phyloP scores from a whole-genome alignment of 192 early-diverging fungal species.

The Paraglomus occultum region DNA sequence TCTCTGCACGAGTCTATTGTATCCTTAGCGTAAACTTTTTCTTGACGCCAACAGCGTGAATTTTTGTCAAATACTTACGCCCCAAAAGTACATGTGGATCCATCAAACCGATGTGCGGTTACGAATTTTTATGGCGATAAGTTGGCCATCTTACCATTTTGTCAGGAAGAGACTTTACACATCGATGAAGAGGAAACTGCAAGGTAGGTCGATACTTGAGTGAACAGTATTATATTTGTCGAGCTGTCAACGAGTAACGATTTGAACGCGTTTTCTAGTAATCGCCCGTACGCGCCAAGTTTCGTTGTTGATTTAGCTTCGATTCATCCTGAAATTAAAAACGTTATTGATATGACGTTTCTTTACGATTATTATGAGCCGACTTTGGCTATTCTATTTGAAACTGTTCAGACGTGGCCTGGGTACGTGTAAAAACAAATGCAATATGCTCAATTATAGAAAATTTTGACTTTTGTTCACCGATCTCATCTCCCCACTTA shows the following conservation, averaged over 20 bases:
- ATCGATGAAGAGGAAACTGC: conserved; percentile 56
- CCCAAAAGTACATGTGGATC: conserved; percentile 75
- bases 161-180: conserved; percentile 57
- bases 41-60: conserved; percentile 52
- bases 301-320: conserved; percentile 68
- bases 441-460: not conserved
- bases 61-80: conserved; percentile 59
- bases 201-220: conserved; percentile 38
- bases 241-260: not conserved
- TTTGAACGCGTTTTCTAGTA: conserved; percentile 30
- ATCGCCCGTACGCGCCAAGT: conserved; percentile 65
- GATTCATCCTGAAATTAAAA: conserved; percentile 61
- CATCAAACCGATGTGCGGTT: conserved; percentile 84
- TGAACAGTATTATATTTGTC: not conserved
- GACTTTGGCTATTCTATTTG: conserved; percentile 90
- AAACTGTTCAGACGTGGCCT: conserved; percentile 83
- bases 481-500: not conserved
- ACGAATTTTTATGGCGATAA: conserved; percentile 86
- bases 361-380: conserved; percentile 91
- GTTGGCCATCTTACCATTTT: conserved; percentile 87
- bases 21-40: not conserved
- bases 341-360: conserved; percentile 88
- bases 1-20: not conserved
- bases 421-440: conserved; percentile 55
- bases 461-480: not conserved